Conservation (phyloP, 2,329 filamentous ascomycete species). For the Coniochaeta hoffmannii region DNA sequence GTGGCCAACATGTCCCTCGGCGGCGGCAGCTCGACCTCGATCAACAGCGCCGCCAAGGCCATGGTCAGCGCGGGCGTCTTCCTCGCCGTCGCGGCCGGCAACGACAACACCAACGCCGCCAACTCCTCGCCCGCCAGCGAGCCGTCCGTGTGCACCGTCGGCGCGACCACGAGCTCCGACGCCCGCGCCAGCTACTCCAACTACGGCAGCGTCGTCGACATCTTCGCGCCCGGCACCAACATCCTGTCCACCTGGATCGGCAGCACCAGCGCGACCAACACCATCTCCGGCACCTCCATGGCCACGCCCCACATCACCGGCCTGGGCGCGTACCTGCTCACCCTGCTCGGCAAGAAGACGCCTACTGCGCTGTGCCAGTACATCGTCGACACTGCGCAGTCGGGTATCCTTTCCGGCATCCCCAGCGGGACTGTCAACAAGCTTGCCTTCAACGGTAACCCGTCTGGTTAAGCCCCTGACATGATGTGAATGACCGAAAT, state of each 20-base stretch:
- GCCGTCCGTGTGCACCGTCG: slow-evolving; percentile 43
- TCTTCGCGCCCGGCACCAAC: slow-evolving; percentile 41
- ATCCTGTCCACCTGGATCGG: slow-evolving; percentile 42
- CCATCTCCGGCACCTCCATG: slow-evolving; percentile 40
- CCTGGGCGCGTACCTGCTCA: slow-evolving; percentile 32
- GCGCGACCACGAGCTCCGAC: slow-evolving; percentile 34
- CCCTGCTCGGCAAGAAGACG: slow-evolving; percentile 30
- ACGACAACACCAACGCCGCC: slow-evolving; percentile 34
- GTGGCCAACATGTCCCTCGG: slow-evolving; percentile 54
- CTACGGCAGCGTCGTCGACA: slow-evolving; percentile 40
- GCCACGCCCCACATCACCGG: slow-evolving; percentile 26
- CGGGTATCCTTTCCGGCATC: slow-evolving; percentile 30
- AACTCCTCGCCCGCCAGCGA: slow-evolving; percentile 41
- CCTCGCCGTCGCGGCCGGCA: slow-evolving; percentile 50
- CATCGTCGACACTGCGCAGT: slow-evolving; percentile 34
- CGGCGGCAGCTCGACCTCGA: slow-evolving; percentile 32
- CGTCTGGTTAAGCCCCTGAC: slow-evolving; percentile 13
- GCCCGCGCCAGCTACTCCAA: slow-evolving; percentile 41
- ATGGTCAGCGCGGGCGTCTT: slow-evolving; percentile 40
- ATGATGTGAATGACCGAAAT: background rate
- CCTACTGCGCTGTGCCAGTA: slow-evolving; percentile 39
- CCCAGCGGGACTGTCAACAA: slow-evolving; percentile 39
- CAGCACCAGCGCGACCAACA: slow-evolving; percentile 27
- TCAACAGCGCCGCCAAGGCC: slow-evolving; percentile 43
- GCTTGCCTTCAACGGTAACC: slow-evolving; percentile 48